phyloP scores from a whole-genome alignment of 805 yeast genomes.

The Hermanozyma aechmeae region DNA sequence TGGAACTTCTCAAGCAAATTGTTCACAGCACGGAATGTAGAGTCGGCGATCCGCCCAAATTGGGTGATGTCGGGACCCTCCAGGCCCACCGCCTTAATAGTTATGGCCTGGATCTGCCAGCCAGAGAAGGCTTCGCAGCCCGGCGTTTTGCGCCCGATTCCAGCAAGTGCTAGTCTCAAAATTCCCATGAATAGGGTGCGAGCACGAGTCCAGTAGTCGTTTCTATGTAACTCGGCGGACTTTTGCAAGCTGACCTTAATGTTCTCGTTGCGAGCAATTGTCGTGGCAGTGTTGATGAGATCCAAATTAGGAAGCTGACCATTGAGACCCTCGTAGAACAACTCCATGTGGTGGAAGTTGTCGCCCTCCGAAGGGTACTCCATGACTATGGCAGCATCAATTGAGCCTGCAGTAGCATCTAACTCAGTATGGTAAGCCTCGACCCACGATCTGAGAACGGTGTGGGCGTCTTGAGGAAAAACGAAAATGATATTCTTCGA shows the following conservation, averaged over 20 bases:
- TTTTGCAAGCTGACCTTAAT: conserved; percentile 61
- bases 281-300: conserved; percentile 72
- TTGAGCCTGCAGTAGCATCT: conserved; percentile 85
- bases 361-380: conserved; percentile 68
- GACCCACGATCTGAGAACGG: conserved; percentile 78
- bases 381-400: conserved; percentile 80
- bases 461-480: conserved; percentile 62
- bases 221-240: conserved; percentile 37
- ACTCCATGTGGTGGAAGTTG: conserved; percentile 62
- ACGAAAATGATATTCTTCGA: conserved; percentile 87
- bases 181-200: conserved; percentile 56
- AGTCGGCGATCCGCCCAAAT: conserved; percentile 84
- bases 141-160: conserved; percentile 49
- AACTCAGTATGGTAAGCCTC: conserved; percentile 82
- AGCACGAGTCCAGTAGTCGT: conserved; percentile 47
- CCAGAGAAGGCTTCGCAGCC: conserved; percentile 87
- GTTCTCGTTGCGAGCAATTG: conserved; percentile 67
- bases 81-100: conserved; percentile 60
- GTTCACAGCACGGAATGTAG: conserved; percentile 79
- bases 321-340: conserved; percentile 79
- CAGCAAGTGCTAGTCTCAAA: conserved; percentile 60
- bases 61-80: conserved; percentile 70
- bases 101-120: conserved; percentile 89
- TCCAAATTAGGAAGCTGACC: conserved; percentile 96
- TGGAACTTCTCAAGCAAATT: conserved; percentile 92